Conservation (phyloP, 352 stramenopile species). For the Peronospora belbahrii region DNA sequence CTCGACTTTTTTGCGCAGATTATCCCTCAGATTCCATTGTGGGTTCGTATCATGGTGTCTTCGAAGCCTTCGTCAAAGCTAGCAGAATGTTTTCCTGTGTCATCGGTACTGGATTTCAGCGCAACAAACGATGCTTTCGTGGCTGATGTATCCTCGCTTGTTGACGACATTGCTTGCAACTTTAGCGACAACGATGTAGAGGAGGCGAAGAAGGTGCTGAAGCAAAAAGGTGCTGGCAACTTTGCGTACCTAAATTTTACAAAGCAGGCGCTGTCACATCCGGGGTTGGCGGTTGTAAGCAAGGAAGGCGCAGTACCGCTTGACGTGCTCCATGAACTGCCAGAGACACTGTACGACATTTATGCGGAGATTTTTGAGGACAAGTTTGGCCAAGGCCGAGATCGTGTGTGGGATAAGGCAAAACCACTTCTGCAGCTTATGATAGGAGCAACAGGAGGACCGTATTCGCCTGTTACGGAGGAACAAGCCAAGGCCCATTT, state of each 20-base stretch:
- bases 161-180: constrained; percentile 48
- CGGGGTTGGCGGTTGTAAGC: constrained; percentile 31
- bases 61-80: constrained; percentile 63
- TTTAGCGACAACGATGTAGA: constrained; percentile 38
- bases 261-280: constrained; percentile 60
- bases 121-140: constrained; percentile 51
- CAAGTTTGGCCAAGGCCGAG: constrained; percentile 72
- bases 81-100: constrained; percentile 46
- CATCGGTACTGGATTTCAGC: constrained; percentile 71
- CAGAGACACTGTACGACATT: constrained; percentile 75
- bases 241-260: constrained; percentile 79
- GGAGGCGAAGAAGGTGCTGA: constrained; percentile 46
- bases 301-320: constrained; percentile 50
- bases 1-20: constrained; percentile 58
- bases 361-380: constrained; percentile 83
- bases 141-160: constrained; percentile 40
- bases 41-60: constrained; percentile 63
- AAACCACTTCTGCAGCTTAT: constrained; percentile 68
- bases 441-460: constrained; percentile 52
- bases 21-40: constrained; percentile 52
- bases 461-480: constrained; percentile 69
- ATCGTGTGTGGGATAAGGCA: constrained; percentile 70
- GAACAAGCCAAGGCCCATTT: constrained; percentile 54
- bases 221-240: constrained; percentile 66
- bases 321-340: constrained; percentile 60